Evolutionary conservation across 2,329 filamentous ascomycete genomes (phyloP).

Genomic region (Fusarium bactridioides): DNA sequence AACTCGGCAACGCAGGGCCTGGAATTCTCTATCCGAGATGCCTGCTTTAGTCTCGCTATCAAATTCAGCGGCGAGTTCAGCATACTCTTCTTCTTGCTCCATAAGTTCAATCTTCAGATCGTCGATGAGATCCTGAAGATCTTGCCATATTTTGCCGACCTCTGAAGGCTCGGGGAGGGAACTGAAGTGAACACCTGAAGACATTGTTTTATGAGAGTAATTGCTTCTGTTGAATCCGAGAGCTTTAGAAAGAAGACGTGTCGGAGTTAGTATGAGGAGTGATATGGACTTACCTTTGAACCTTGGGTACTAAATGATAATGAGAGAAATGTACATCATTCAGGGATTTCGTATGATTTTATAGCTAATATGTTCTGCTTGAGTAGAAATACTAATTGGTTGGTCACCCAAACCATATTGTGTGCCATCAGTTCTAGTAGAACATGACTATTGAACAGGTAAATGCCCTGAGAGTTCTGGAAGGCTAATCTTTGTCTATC

Average conservation of each 20-base stretch:
- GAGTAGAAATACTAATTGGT: not conserved
- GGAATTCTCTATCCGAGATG: too few species aligned
- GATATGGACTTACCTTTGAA: not conserved
- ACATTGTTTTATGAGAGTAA: not conserved
- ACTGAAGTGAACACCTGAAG: not conserved
- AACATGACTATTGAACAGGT: not conserved
- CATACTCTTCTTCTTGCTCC: not conserved
- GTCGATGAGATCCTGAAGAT: not conserved
- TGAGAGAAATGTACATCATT: accelerated
- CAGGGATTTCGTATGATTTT: accelerated
- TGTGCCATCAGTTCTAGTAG: accelerated
- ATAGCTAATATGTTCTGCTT: accelerated
- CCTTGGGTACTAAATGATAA: accelerated
- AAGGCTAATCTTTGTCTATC: accelerated
- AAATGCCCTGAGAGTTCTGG: accelerated
- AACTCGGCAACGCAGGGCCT: too few species aligned
- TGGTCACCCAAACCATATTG: accelerated
- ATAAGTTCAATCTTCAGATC: too few species aligned
- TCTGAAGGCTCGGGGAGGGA: not conserved
- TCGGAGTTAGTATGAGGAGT: too few species aligned
- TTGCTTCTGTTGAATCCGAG: accelerated
- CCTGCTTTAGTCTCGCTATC: too few species aligned
- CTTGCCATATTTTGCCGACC: not conserved
- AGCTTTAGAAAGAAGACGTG: too few species aligned
- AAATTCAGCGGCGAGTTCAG: not conserved